Conservation (phyloP, 345 rosid genomes). For the Populus ilicifolia region DNA sequence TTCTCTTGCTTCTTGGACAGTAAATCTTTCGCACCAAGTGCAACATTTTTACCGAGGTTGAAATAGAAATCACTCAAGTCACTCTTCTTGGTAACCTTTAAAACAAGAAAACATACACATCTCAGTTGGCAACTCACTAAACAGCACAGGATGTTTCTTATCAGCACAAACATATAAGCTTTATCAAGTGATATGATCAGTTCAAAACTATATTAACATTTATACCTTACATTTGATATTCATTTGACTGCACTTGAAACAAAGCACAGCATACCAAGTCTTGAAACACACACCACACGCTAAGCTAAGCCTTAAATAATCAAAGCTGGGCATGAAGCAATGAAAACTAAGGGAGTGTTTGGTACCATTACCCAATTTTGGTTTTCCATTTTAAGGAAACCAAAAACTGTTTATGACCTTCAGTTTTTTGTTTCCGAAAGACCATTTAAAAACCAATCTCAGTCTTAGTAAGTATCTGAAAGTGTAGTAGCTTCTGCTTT, state of each 20-base stretch:
- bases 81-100: conserved; percentile 80
- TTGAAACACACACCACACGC: background rate
- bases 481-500: no score
- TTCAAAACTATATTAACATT: background rate
- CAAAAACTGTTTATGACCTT: background rate
- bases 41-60: conserved; percentile 75
- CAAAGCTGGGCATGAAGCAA: background rate
- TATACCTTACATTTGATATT: background rate
- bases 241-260: background rate
- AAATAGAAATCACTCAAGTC: conserved; percentile 84
- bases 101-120: conserved; percentile 14
- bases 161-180: background rate
- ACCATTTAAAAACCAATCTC: background rate
- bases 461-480: background rate
- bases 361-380: background rate
- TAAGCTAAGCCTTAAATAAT: background rate
- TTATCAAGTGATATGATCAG: background rate
- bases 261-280: background rate
- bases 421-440: background rate
- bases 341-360: background rate
- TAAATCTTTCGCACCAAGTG: conserved; percentile 55
- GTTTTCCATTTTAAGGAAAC: background rate
- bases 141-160: background rate
- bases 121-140: background rate
- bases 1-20: conserved; percentile 46